Percentiles rank a stretch among this genome's conserved stretches.
These are phyloP conservation scores for Epichloe sp. DNA, from an alignment of 2,329 filamentous ascomycete species.

Conservation along the genomic window DNA sequence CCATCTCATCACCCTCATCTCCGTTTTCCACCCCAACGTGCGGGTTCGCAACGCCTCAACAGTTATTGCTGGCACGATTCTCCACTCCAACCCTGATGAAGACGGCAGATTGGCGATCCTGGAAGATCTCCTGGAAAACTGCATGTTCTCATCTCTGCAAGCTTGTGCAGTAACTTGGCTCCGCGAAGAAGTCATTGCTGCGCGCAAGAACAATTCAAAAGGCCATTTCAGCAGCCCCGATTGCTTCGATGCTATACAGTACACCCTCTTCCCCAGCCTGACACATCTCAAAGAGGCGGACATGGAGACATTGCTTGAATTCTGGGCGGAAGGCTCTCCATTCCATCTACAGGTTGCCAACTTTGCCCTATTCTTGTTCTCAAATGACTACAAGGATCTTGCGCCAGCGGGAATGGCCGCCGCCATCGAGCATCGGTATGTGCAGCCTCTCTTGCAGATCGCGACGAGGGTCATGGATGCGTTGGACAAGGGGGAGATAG, in stretches of 20 bases:
- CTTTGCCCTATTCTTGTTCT: conserved; percentile 44
- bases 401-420: conserved; percentile 43
- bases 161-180: conserved; percentile 51
- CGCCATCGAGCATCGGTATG: conserved; percentile 45
- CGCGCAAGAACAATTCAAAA: conserved; percentile 20
- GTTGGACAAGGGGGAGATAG: conserved; percentile 19
- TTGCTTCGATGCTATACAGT: conserved; percentile 46
- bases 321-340: conserved; percentile 36
- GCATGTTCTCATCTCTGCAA: conserved; percentile 48
- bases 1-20: conserved; percentile 43
- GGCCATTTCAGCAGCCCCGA: conserved; percentile 37
- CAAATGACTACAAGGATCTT: conserved; percentile 29
- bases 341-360: conserved; percentile 49
- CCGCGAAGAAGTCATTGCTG: conserved; percentile 45
- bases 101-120: conserved; percentile 47
- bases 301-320: conserved; percentile 32
- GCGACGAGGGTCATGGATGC: conserved; percentile 24
- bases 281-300: conserved; percentile 31
- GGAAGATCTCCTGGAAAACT: conserved; percentile 52
- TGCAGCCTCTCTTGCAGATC: conserved; percentile 36
- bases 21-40: conserved; percentile 43
- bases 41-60: conserved; percentile 42
- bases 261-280: conserved; percentile 46
- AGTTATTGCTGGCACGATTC: conserved; percentile 36
- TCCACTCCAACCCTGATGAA: conserved; percentile 47